Base-by-base conservation (phyloP, 352 stramenopile species). In the Globisporangium acanthophoron region DNA sequence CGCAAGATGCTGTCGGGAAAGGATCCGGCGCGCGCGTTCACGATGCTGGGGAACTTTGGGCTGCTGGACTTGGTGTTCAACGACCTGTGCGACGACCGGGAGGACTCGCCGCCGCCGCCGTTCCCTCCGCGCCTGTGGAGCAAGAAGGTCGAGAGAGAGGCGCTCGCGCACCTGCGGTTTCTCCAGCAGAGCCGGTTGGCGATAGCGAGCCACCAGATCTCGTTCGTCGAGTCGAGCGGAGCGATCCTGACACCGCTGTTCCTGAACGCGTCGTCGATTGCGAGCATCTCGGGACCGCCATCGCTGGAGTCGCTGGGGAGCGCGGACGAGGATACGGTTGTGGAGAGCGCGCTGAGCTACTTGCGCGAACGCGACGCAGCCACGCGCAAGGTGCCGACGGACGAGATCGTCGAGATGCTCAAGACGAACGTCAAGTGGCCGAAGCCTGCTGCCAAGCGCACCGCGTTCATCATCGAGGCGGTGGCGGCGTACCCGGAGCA, bases 381-480 rank as follows among this genome's bases (percentile, higher is more conserved):
- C 20, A 45, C 62, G 3, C 52, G 53, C 24, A 21, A 52, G 12
- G 52, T 87, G 12, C 66, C 73, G 33, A 64, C 60, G 1, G 71
- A 69, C 27, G 69, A 81, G 47, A 70, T 88, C 49, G 68, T 88
- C 37, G 80, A 90, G 57, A 71, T 88, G 72, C 73, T 90, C 27
- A 90, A 90, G 64, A 66, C 70, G 49, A 82, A 87, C 52, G 76
- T 90, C 33, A 90, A 90, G 55, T 88, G 78, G 78, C 72, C 80
- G 13, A 88, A 88, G 49, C 74, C 78, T 1, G 74, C 70, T 40
- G 78, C 78, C 54, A 90, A 90, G 65, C 76, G 78, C 11, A 73
- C 85, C 44, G 76, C 76, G 31, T 59, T 82, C 43, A 82, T 88
- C 20, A 66, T 88, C 21, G 80, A 90, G 52, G 80, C 80, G 0